Evolutionary conservation across 345 rosid species (phyloP).

Genomic region (Pistacia atlantica): DNA sequence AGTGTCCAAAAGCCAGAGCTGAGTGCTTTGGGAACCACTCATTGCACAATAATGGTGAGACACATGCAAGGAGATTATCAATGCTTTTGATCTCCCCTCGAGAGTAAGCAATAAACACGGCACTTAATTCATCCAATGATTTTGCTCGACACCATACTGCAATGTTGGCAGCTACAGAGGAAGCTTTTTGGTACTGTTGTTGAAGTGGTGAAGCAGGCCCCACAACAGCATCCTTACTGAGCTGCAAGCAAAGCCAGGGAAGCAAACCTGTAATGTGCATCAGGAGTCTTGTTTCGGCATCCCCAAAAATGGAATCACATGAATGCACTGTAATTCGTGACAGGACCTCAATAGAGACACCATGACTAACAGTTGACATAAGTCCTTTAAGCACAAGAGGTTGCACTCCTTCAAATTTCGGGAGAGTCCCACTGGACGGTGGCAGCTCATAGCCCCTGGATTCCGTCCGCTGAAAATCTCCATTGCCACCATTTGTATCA

Average conservation of each 20-base stretch:
- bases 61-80: conserved; percentile 82
- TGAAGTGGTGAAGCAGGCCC: conserved; percentile 79
- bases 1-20: conserved; percentile 94
- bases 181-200: conserved; percentile 86
- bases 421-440: conserved; percentile 74
- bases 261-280: conserved; percentile 97
- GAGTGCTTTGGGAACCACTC: conserved; percentile 99
- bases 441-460: conserved; percentile 71
- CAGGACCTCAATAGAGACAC: conserved; percentile 84
- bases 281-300: conserved; percentile 85
- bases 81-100: conserved; percentile 76
- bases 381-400: conserved; percentile 99
- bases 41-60: conserved; percentile 79
- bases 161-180: conserved; percentile 80
- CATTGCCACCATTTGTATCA: conserved; percentile 45
- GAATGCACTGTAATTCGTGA: conserved; percentile 85
- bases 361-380: conserved; percentile 89
- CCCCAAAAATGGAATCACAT: conserved; percentile 96
- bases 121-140: conserved; percentile 73
- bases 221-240: conserved; percentile 57
- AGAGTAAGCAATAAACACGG: conserved; percentile 74
- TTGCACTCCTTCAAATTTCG: conserved; percentile 91
- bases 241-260: conserved; percentile 98
- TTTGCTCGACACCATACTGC: conserved; percentile 85
- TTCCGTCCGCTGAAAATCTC: conserved; percentile 71